Evolutionary conservation across 768 basidiomycete species (phyloP), one percentile per base, ranked within the genome.

Genomic region (Termitomyces bulborhizus): DNA sequence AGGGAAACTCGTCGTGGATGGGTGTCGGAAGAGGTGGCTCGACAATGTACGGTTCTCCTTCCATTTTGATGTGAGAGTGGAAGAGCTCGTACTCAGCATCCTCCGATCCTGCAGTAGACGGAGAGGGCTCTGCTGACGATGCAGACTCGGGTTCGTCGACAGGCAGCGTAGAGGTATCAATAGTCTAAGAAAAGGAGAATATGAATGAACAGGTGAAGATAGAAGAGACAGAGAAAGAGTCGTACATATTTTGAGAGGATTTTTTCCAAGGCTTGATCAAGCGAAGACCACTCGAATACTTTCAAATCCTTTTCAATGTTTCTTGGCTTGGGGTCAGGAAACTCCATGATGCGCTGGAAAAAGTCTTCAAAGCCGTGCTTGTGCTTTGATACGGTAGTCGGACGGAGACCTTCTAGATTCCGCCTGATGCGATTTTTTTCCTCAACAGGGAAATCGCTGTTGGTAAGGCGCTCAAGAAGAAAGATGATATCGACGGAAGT

Each of bases 291-390:
- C 40, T 83, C 81, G 62, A 92, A 92, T 7, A 91, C 86, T 68
- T 92, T 92, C 65, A 99, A 80, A 64, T 98, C 93, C 77, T 98
- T 98, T 66, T 98, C 96, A 59, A 98, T 99, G 67, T 94, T 95
- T 53, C 96, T 79, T 3, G 96, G 96, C 68, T 92, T 94, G 7
- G 96, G 96, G 44, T 84, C 83, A 0, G 94, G 91, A 66, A 97
- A 96, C 50, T 90, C 85, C 96, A 99, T 98, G 73, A 99, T 94
- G 61, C 85, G 80, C 72, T 90, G 85, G 79, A 98, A 99, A 69
- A 98, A 92, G n/a, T 80, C 76, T 62, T 90, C 90, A 55, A 82
- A 86, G 11, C 85, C 88, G 0, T 80, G 73, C 61, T 90, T 88
- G 66, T 83, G 82, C 74, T 97, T 99, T 29, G 89, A 88, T 3